Evolutionary conservation across 768 basidiomycete genomes (phyloP), one percentile per base, ranked within the genome.

Genomic region (Multifurca ochricompacta): DNA sequence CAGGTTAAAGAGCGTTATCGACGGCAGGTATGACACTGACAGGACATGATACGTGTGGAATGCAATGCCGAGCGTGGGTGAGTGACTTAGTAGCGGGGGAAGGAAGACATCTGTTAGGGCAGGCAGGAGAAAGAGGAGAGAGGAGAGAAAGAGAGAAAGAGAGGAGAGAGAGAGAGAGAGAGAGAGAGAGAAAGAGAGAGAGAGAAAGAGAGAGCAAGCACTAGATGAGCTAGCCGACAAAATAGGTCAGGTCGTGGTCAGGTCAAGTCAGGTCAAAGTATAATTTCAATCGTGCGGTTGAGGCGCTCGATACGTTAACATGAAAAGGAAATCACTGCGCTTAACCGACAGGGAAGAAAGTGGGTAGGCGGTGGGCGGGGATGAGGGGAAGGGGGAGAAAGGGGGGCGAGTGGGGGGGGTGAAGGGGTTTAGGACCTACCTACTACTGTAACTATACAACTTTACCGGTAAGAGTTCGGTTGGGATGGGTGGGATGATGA

Each of bases 11-110:
- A 30, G 44, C 21, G 51, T 21, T 54, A 59, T 61, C 58, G 57
- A 48, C 51, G 35, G 59, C 40, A 51, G 48, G 41, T 50, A 42
- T 47, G 49, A 51, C 43, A 59, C 58, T 61, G 58, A 61, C 59
- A 61, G 58, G 59, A 54, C 59, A 61, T 61, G 48, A 31, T 60
- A 48, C 53, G 59, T 50, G 56, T 49, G 40, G 48, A 48, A 58
- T 54, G 48, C 51, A 44, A 43, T 36, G 35, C 32, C 27, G 56
- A 1, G 32, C 32, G 51, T 23, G 44, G 28, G 41, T 30, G 34
- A 30, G 39, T 31, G 25, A 28, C 32, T 54, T 45, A 58, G 48
- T 40, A 49, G 48, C 45, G 39, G 41, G 41, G 34, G 48, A 46
- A 18, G 41, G 41, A 46, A 51, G 58, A 53, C 59, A 61, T 60